These are phyloP conservation scores for Polyplosphaeria fusca DNA, from an alignment of 495 filamentous ascomycete species.

Conservation along the genomic window DNA sequence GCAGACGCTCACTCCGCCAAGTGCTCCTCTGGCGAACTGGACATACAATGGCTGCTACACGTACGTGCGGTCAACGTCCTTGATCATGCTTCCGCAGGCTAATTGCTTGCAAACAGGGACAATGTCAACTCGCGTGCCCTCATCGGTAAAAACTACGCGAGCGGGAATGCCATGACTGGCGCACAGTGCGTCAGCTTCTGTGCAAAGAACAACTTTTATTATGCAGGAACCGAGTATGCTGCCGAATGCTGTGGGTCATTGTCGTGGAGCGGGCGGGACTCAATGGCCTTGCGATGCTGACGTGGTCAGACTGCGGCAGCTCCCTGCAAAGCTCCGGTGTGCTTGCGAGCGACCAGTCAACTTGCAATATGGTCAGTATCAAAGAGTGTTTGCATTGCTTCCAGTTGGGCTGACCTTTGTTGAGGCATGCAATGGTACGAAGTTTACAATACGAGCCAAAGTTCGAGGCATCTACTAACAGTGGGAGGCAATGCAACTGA, in stretches of 20 bases:
- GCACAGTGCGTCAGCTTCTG: slow-evolving; percentile 16
- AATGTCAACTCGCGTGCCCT: slow-evolving; percentile 39
- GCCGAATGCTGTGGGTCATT: slow-evolving; percentile 38
- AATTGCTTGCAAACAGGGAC: slow-evolving; percentile 24
- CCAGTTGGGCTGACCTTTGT: no score
- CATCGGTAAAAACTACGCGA: slow-evolving; percentile 20
- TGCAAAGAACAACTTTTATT: slow-evolving; percentile 9
- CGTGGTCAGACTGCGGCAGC: slow-evolving; percentile 17
- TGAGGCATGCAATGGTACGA: slow-evolving; percentile 24
- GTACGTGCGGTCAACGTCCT: slow-evolving; percentile 6
- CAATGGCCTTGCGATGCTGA: background rate
- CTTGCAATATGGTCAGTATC: slow-evolving; percentile 30
- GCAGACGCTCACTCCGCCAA: background rate
- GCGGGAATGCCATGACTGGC: slow-evolving; percentile 15
- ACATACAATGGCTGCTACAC: slow-evolving; percentile 25
- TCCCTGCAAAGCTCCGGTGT: slow-evolving; percentile 4
- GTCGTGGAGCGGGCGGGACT: background rate
- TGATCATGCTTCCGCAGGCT: background rate
- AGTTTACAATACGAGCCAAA: background rate
- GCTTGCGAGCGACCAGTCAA: background rate
- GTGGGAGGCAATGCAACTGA: slow-evolving; percentile 19
- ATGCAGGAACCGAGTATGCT: slow-evolving; percentile 39
- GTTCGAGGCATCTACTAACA: background rate
- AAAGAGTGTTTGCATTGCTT: no score
- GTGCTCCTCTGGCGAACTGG: slow-evolving; percentile 14